Percentiles rank a stretch among this genome's conserved stretches.
Evolutionary conservation across 129 eudicot genomes (phyloP).

Genomic region (Pittosporum tobira): DNA sequence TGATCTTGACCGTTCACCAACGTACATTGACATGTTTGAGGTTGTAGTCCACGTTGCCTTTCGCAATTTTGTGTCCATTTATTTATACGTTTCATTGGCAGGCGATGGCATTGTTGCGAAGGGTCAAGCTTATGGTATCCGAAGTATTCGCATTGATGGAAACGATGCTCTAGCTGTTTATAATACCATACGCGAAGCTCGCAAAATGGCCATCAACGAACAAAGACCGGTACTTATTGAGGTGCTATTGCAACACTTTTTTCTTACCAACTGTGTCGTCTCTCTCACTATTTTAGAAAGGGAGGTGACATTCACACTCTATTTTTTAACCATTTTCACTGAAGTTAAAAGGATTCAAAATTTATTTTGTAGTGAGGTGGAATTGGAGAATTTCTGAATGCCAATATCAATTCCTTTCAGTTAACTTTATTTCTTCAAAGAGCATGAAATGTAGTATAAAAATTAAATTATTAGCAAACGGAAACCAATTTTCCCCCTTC

Average conservation of each 20-base stretch:
- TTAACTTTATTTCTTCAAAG: no score
- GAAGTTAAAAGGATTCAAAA: no score
- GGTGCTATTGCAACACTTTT: no score
- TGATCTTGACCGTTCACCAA: no score
- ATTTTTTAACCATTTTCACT: no score
- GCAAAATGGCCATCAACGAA: constrained; percentile 50
- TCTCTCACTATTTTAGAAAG: not conserved
- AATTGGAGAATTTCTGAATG: no score
- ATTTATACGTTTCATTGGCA: constrained; percentile 6
- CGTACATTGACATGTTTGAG: no score
- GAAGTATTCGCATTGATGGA: constrained; percentile 70
- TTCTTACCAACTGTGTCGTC: no score
- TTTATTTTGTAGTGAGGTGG: constrained; percentile 17
- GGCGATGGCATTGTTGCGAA: constrained; percentile 78
- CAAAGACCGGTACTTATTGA: constrained; percentile 60
- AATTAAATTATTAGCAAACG: constrained; percentile 20
- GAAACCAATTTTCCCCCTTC: not conserved
- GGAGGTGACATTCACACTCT: no score
- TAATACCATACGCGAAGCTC: constrained; percentile 45
- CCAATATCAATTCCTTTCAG: no score
- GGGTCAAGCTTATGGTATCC: constrained; percentile 73
- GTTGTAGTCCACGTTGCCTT: not conserved
- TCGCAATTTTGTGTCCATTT: not conserved
- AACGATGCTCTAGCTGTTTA: constrained; percentile 74
- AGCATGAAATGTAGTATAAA: no score